These are phyloP conservation scores for Citeromyces hawaiiensis DNA, from an alignment of 1,139 yeast genomes.

Conservation along the genomic window DNA sequence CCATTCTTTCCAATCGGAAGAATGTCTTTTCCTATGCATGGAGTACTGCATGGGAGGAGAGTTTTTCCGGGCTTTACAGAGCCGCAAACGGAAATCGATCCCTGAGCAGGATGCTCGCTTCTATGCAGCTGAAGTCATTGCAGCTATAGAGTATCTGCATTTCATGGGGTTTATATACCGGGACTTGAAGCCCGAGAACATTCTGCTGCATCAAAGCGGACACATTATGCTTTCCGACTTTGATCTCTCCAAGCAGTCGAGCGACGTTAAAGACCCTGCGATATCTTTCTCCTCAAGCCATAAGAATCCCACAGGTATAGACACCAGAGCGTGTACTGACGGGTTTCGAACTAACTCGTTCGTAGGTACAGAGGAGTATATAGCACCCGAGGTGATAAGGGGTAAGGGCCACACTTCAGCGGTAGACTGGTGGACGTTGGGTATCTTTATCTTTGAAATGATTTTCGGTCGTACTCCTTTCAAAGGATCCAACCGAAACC, in stretches of 20 bases:
- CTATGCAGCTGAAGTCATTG: constrained; percentile 95
- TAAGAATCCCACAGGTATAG: constrained; percentile 33
- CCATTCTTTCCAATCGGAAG: constrained; percentile 93
- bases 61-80: constrained; percentile 90
- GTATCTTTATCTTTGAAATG: constrained; percentile 88
- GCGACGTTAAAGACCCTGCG: constrained; percentile 44
- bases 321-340: constrained; percentile 89
- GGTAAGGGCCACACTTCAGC: constrained; percentile 97
- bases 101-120: constrained; percentile 83
- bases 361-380: constrained; percentile 96
- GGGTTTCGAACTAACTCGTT: constrained; percentile 94
- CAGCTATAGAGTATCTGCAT: constrained; percentile 91
- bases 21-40: constrained; percentile 89
- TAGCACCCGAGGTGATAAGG: constrained; percentile 94
- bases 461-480: constrained; percentile 91
- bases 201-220: constrained; percentile 85
- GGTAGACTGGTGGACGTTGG: constrained; percentile 99
- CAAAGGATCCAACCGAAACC: constrained; percentile 79
- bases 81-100: constrained; percentile 76
- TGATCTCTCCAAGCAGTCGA: constrained; percentile 86
- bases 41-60: constrained; percentile 99
- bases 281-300: constrained; percentile 11
- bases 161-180: constrained; percentile 94
- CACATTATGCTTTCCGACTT: constrained; percentile 97
- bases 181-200: constrained; percentile 92